A percentile compares a stretch with the other conserved stretches of the same genome.
Conservation (phyloP, 768 basidiomycete species). For the Russula lepida region DNA sequence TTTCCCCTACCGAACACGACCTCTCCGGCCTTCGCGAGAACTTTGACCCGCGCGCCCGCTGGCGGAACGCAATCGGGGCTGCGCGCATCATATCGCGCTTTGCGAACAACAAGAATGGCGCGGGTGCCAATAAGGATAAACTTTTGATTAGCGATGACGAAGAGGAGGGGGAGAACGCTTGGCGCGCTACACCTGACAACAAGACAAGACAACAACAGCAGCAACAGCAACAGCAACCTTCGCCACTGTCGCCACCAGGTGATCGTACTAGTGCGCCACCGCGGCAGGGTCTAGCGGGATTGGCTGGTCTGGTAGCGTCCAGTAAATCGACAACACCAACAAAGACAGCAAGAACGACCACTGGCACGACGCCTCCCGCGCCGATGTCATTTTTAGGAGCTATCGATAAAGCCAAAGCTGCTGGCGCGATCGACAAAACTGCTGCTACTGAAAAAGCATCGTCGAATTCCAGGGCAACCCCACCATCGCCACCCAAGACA, state of each 20-base stretch:
- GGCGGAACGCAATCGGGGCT: conserved; percentile 60
- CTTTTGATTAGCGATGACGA: not conserved
- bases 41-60: conserved; percentile 68
- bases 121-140: not conserved
- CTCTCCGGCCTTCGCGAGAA: conserved; percentile 71
- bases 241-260: not conserved
- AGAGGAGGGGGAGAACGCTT: not conserved
- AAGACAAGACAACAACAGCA: not conserved
- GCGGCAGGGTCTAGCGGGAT: not conserved
- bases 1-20: conserved; percentile 64
- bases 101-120: not conserved
- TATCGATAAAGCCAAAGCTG: not conserved
- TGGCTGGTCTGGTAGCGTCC: not conserved
- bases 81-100: conserved; percentile 28
- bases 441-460: not conserved
- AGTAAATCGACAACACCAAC: not conserved
- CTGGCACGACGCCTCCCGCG: not conserved
- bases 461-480: not conserved
- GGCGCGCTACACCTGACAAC: not conserved
- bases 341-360: not conserved
- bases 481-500: not conserved
- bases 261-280: not conserved
- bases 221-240: not conserved
- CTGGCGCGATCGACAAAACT: not conserved
- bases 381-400: not conserved